Base-by-base conservation (phyloP, 768 basidiomycete species). In the Hericium erinaceus region DNA sequence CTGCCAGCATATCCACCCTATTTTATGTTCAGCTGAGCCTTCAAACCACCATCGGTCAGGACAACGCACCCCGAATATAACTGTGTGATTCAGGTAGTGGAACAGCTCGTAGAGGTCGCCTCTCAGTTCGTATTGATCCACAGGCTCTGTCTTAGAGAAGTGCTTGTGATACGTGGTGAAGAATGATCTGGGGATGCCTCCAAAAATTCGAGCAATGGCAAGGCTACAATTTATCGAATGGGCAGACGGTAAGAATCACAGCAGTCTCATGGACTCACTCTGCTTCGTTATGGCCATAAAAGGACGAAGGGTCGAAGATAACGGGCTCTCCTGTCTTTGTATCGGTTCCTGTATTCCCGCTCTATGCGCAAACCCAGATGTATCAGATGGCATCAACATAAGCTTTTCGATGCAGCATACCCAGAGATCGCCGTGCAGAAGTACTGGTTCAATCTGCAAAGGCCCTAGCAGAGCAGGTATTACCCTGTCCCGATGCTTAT, bases 371-470 rank as follows among this genome's bases (percentile, higher is more conserved):
- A 41, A 37, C 63, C 33, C 33, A 52, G 28, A 52, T 44, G 18
- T 15, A 46, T 24, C 11, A 48, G 37, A 16, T 10, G 44, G 39
- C 18, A 38, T 38, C 39, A 20, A 9, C 41, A 56, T 10, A 12
- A 46, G 41, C 15, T 48, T 16, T 12, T 40, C 56, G 13, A 50
- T 26, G 22, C 54, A 37, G 67, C 80, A 55, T 68, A 86, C 88
- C 88, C 89, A 92, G 39, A 91, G 74, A 66, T 91, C 89, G 1
- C 89, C 89, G 60, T 92, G 89, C 10, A 90, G 67, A 20, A 90
- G 75, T 2, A 84, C 87, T 1, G 89, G 89, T 44, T 80, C 69
- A 33, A 89, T 75, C 11, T 69, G 67, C 54, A 91, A 70, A 2
- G 76, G 69, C 15, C 78, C 77, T 44, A 92, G 77, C 24, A 92